Conservation (phyloP, 228 moss, liverwort and hornwort species). For the Sphagnum fallax region DNA sequence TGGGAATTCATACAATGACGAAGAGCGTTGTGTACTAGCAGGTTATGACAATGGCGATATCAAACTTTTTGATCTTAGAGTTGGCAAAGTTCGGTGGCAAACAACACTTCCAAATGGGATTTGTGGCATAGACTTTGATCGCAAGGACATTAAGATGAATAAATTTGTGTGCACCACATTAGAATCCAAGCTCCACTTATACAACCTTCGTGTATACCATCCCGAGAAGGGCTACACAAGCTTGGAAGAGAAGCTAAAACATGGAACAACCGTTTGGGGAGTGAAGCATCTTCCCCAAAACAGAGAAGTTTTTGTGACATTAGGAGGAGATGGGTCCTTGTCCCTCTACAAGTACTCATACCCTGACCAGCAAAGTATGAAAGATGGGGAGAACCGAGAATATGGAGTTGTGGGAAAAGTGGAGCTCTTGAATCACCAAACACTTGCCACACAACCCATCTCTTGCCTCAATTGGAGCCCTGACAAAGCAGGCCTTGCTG, state of each 20-base stretch:
- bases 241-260: conserved; percentile 55
- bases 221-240: conserved; percentile 44
- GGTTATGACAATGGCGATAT: conserved; percentile 93
- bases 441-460: conserved; percentile 71
- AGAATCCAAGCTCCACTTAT: conserved; percentile 76
- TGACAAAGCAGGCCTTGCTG: conserved; percentile 66
- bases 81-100: conserved; percentile 73
- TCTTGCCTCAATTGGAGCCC: conserved; percentile 79
- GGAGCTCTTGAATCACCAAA: conserved; percentile 52
- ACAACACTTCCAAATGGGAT: conserved; percentile 68
- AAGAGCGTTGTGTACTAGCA: conserved; percentile 71
- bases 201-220: conserved; percentile 67
- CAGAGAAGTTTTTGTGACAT: conserved; percentile 70
- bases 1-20: conserved; percentile 92
- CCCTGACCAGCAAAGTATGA: conserved; percentile 48
- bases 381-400: conserved; percentile 31
- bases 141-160: conserved; percentile 91
- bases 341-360: conserved; percentile 83
- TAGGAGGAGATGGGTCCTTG: conserved; percentile 82
- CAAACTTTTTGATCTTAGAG: conserved; percentile 77
- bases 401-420: conserved; percentile 63
- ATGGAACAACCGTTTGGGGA: conserved; percentile 82
- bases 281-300: conserved; percentile 77
- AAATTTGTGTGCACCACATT: conserved; percentile 83
- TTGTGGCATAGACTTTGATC: conserved; percentile 92